Evolutionary conservation across 2,329 filamentous ascomycete genomes (phyloP).

Genomic region (Aspergillus quadricinctus): DNA sequence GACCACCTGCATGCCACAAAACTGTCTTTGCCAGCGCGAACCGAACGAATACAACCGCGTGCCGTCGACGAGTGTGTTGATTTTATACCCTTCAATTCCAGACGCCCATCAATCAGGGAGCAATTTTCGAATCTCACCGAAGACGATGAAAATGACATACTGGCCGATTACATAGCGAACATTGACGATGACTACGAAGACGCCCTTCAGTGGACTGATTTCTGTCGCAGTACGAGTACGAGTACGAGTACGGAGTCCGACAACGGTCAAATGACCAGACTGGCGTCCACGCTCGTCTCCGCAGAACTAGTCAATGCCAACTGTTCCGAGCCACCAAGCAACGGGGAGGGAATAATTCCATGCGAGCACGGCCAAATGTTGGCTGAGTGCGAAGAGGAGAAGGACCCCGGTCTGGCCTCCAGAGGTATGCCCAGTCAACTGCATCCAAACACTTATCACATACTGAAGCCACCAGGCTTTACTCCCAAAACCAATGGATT

Average conservation of each 20-base stretch:
- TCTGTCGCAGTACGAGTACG: conserved; percentile 36
- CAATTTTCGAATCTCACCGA: conserved; percentile 16
- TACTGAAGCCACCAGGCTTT: neutral
- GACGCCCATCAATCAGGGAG: conserved; percentile 7
- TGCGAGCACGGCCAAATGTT: neutral
- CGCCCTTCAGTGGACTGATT: conserved; percentile 8
- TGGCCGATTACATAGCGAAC: conserved; percentile 40
- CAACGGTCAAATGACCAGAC: neutral
- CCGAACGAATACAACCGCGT: neutral
- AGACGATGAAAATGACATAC: conserved; percentile 47
- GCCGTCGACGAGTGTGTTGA: neutral
- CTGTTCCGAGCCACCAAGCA: neutral
- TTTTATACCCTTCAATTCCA: neutral
- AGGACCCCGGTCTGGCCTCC: neutral
- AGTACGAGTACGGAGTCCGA: conserved; percentile 36
- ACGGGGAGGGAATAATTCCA: neutral
- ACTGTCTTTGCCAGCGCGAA: neutral
- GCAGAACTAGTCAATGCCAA: neutral
- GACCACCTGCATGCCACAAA: neutral
- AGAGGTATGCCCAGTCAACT: neutral
- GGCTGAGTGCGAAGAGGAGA: neutral
- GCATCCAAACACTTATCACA: neutral
- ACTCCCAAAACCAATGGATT: neutral
- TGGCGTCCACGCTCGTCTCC: neutral
- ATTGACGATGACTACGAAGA: conserved; percentile 30